Percentiles rank a stretch among this genome's conserved stretches.
Conservation (phyloP, 257 asterid genomes). For the Avicennia marina region DNA sequence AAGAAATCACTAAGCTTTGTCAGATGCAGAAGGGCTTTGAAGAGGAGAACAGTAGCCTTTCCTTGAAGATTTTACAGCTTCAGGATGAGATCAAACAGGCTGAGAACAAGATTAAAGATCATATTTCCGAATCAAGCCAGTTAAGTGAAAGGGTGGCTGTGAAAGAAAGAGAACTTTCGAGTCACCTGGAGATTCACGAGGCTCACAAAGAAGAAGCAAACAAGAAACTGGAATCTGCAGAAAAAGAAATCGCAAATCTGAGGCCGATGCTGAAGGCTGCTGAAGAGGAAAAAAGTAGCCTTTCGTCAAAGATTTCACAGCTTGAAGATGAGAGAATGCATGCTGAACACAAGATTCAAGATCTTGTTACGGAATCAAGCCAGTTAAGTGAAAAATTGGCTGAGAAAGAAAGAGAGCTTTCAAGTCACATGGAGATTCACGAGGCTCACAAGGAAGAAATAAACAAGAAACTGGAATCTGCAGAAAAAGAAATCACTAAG, state of each 20-base stretch:
- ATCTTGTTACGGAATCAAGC: conserved; percentile 34
- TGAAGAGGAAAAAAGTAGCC: conserved; percentile 36
- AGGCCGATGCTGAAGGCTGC: conserved; percentile 20
- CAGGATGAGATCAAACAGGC: conserved; percentile 31
- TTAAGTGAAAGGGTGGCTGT: conserved; percentile 33
- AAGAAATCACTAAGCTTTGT: conserved; percentile 39
- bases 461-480: conserved; percentile 32
- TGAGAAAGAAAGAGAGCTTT: conserved; percentile 20
- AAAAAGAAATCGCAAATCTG: conserved; percentile 14
- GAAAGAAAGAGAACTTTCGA: conserved; percentile 48
- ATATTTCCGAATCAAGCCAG: conserved; percentile 31
- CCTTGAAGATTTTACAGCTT: conserved; percentile 31
- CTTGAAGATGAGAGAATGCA: conserved; percentile 31
- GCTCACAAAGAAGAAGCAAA: conserved; percentile 39
- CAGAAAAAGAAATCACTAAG: conserved; percentile 42
- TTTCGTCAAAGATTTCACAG: conserved; percentile 27
- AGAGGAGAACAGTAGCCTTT: conserved; percentile 36
- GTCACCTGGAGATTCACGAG: conserved; percentile 46
- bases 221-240: conserved; percentile 26
- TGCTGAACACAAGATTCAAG: conserved; percentile 39
- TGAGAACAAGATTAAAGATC: conserved; percentile 35
- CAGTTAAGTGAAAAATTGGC: conserved; percentile 28
- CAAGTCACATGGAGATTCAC: conserved; percentile 15
- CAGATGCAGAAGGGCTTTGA: conserved; percentile 25
- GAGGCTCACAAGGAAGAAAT: conserved; percentile 34